phyloP scores from a whole-genome alignment of 1,284 basidiomycete species.

The Cerioporus squamosus region DNA sequence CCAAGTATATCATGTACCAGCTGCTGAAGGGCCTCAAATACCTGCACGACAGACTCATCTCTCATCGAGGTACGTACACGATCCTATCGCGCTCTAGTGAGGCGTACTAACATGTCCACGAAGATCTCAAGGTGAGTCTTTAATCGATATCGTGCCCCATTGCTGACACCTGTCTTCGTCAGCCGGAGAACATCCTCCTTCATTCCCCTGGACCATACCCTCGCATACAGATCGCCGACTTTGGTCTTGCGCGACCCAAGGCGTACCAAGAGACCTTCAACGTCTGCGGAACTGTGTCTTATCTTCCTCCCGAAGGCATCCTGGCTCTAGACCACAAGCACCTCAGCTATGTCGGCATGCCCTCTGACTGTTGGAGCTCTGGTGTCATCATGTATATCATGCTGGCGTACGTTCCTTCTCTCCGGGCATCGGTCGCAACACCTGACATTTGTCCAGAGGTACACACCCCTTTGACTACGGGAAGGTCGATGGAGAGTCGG shows the following conservation, averaged over 20 bases:
- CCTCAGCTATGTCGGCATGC: conserved; percentile 77
- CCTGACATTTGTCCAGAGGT: conserved; percentile 47
- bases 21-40: conserved; percentile 75
- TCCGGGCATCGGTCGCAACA: not conserved
- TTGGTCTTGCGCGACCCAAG: conserved; percentile 83
- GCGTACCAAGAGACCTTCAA: conserved; percentile 79
- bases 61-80: conserved; percentile 76
- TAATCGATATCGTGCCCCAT: no score
- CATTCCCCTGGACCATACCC: conserved; percentile 78
- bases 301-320: conserved; percentile 85
- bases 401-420: conserved; percentile 61
- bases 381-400: conserved; percentile 82
- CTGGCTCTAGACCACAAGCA: conserved; percentile 74
- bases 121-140: conserved; percentile 71
- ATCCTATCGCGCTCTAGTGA: not conserved
- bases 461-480: conserved; percentile 72
- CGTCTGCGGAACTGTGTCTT: conserved; percentile 82
- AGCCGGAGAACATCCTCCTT: conserved; percentile 89
- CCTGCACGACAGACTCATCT: conserved; percentile 74
- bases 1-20: conserved; percentile 85
- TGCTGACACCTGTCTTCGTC: not conserved
- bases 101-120: not conserved
- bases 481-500: conserved; percentile 29
- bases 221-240: conserved; percentile 83
- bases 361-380: conserved; percentile 84